Evolutionary conservation across 257 asterid species (phyloP), one percentile per base, ranked within the genome.

Genomic region (Osmanthus fragrans): DNA sequence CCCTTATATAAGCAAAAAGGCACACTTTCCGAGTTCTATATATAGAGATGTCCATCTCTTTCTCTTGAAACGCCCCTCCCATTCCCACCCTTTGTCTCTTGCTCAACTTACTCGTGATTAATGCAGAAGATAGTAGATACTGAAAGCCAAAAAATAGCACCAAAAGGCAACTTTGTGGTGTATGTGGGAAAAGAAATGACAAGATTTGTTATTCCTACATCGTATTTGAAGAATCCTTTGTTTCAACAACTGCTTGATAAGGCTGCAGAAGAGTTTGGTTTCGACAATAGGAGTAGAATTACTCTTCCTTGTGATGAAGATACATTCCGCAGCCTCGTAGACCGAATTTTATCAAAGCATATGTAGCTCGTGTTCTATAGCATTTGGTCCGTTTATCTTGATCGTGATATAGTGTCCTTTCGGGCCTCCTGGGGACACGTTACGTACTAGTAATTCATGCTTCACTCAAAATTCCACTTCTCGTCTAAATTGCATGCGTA

Each of bases 231-330:
- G 76, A 83, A 85, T 32, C 88, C 88, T 1, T 63, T 81, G 85
- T 90, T 91, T 74, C 87, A 78, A 51, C 76, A 81, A 37, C 81
- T 92, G 77, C 94, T 90, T 60, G 91, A 87, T 45, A 83, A 76
- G 81, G 90, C 97, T 72, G 97, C 90, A 0, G 96, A 89, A 51
- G 97, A 90, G 81, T 88, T 81, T 79, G 97, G 96, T 25, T 90
- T 84, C 73, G 86, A 84, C 56, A 71, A 79, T 60, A 73, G 78
- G 19, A 79, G 73, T 56, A 78, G 72, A 76, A 87, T 92, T 56
- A 78, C 79, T 23, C 89, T 92, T 74, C 96, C 96, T 7, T 92
- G 90, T 73, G 89, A 90, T 21, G 89, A 87, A 23, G 73, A 80
- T 76, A 72, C 85, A 0, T 90, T 92, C 79, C 84, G 65, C 34